Percentiles rank a stretch among this genome's conserved stretches.
phyloP scores from a whole-genome alignment of 306 rosid genomes.

The Chamaecrista fasciculata region DNA sequence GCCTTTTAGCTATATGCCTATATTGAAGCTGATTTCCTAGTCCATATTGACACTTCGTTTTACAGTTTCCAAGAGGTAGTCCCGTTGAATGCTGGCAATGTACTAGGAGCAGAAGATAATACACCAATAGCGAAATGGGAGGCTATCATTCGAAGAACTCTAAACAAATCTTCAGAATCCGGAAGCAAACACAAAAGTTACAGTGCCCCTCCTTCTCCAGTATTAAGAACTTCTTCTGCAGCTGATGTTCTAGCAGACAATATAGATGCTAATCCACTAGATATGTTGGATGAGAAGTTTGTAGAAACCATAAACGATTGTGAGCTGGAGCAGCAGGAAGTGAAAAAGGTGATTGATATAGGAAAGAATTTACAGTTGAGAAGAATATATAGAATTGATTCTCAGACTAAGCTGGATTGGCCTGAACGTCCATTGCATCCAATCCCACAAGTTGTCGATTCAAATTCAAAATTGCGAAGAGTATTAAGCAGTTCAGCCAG shows the following conservation, averaged over 20 bases:
- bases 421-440: slow-evolving; percentile 88
- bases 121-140: slow-evolving; percentile 89
- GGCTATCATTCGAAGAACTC: slow-evolving; percentile 73
- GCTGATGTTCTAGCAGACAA: slow-evolving; percentile 65
- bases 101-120: slow-evolving; percentile 87
- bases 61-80: slow-evolving; percentile 92
- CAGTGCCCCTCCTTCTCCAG: slow-evolving; percentile 95
- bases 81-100: slow-evolving; percentile 94
- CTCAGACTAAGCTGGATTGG: slow-evolving; percentile 63
- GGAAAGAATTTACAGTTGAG: slow-evolving; percentile 51
- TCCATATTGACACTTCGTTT: slow-evolving; percentile 8
- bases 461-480: slow-evolving; percentile 68
- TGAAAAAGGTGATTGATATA: slow-evolving; percentile 40
- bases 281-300: slow-evolving; percentile 39
- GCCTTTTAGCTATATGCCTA: slow-evolving; percentile 1
- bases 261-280: slow-evolving; percentile 50
- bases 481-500: slow-evolving; percentile 79
- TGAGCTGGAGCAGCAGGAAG: slow-evolving; percentile 40
- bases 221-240: slow-evolving; percentile 73
- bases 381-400: slow-evolving; percentile 63
- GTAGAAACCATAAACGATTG: slow-evolving; percentile 28
- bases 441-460: slow-evolving; percentile 57
- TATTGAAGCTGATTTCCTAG: not conserved
- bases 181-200: slow-evolving; percentile 63
- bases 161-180: slow-evolving; percentile 70